Percentiles rank a stretch among this genome's conserved stretches.
These are phyloP conservation scores for Colletotrichum eremochloae DNA, from an alignment of 2,329 filamentous ascomycete genomes.

Conservation along the genomic window DNA sequence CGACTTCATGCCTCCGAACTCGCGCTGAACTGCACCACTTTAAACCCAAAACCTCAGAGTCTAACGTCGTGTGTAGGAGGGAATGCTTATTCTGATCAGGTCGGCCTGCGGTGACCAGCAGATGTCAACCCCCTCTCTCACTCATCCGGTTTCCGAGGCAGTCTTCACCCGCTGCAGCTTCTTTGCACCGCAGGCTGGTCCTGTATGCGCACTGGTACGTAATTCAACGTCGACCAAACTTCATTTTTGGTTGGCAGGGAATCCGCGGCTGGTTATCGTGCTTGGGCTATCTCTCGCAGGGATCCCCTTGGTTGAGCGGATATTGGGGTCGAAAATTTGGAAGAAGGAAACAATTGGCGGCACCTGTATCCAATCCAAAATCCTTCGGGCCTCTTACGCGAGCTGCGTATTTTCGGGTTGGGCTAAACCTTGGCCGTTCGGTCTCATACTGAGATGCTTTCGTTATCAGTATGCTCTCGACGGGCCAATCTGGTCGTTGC, in stretches of 20 bases:
- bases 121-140: background rate
- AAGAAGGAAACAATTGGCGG: slow-evolving; percentile 20
- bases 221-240: slow-evolving; percentile 16
- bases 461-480: background rate
- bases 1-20: slow-evolving; percentile 20
- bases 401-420: slow-evolving; percentile 6
- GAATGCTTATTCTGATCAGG: slow-evolving; percentile 7
- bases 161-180: background rate
- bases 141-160: slow-evolving; percentile 15
- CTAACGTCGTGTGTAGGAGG: background rate
- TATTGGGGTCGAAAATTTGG: slow-evolving; percentile 32
- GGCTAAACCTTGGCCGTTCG: slow-evolving; percentile 4
- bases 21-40: slow-evolving; percentile 12
- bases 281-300: slow-evolving; percentile 26
- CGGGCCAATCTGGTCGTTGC: background rate
- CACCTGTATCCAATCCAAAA: slow-evolving; percentile 15
- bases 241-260: slow-evolving; percentile 32
- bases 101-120: slow-evolving; percentile 7
- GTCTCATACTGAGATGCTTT: slow-evolving; percentile 12
- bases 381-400: slow-evolving; percentile 10
- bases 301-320: slow-evolving; percentile 30
- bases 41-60: background rate
- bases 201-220: slow-evolving; percentile 1
- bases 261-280: slow-evolving; percentile 28
- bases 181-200: background rate